Evolutionary conservation across 2,329 filamentous ascomycete species (phyloP).

Genomic region (Furcasterigmium furcatum): DNA sequence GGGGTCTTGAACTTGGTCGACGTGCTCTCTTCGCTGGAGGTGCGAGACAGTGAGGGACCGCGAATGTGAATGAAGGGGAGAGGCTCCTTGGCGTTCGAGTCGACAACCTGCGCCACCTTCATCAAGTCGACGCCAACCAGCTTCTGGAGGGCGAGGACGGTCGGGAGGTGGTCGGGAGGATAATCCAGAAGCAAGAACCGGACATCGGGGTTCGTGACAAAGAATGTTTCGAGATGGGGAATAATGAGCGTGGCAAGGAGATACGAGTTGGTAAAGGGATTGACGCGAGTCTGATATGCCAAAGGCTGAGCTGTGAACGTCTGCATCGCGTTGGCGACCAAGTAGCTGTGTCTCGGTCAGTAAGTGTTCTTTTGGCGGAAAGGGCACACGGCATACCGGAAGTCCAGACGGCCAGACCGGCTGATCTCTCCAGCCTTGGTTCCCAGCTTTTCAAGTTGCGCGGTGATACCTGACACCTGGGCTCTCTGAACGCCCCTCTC

Average conservation of each 20-base stretch:
- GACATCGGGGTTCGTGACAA: conserved; percentile 48
- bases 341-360: conserved; percentile 40
- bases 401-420: conserved; percentile 54
- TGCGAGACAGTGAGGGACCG: conserved; percentile 23
- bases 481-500: conserved; percentile 50
- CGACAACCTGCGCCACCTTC: conserved; percentile 56
- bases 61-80: conserved; percentile 36
- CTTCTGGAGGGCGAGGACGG: conserved; percentile 54
- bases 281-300: conserved; percentile 45
- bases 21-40: conserved; percentile 10
- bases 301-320: conserved; percentile 49
- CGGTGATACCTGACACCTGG: conserved; percentile 44
- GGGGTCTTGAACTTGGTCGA: not conserved
- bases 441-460: conserved; percentile 53
- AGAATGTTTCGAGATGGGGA: conserved; percentile 58
- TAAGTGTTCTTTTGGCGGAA: too few relatives aligned
- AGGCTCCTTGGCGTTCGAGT: conserved; percentile 33
- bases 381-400: conserved; percentile 51
- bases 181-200: conserved; percentile 59
- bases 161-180: conserved; percentile 51
- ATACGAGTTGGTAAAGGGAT: conserved; percentile 50
- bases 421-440: conserved; percentile 44
- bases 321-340: conserved; percentile 60
- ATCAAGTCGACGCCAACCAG: conserved; percentile 54
- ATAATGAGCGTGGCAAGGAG: conserved; percentile 56